Evolutionary conservation across 192 early-diverging fungal species (phyloP).

Genomic region (Chytriomyces sp.): DNA sequence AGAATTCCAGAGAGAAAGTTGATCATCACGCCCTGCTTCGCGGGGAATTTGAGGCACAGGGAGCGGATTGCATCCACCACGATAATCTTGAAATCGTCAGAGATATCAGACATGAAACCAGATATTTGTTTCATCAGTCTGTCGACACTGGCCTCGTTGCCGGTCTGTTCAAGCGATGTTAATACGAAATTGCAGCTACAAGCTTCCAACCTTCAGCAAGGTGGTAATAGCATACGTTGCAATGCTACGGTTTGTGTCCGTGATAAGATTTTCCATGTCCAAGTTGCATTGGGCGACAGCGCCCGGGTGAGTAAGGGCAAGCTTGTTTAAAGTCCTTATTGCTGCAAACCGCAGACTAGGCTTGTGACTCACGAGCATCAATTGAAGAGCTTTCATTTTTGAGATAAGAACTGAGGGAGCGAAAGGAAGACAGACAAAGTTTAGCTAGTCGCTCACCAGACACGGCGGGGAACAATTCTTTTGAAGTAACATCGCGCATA

Average conservation of each 20-base stretch:
- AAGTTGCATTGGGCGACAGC: constrained; percentile 94
- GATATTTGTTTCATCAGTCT: constrained; percentile 99
- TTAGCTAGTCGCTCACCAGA: constrained; percentile 60
- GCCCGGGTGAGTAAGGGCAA: constrained; percentile 86
- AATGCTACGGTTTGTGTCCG: constrained; percentile 94
- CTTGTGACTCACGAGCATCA: constrained; percentile 92
- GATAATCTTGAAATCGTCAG: constrained; percentile 98
- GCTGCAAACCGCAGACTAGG: constrained; percentile 93
- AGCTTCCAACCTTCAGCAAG: constrained; percentile 71
- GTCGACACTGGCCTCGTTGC: constrained; percentile 96
- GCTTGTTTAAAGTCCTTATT: constrained; percentile 92
- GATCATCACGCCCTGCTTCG: constrained; percentile 91
- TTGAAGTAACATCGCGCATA: constrained; percentile 75
- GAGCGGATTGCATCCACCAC: constrained; percentile 96
- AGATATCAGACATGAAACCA: constrained; percentile 97
- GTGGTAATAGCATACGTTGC: constrained; percentile 99
- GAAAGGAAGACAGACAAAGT: background rate
- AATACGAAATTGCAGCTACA: background rate
- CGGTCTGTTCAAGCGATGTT: constrained; percentile 63
- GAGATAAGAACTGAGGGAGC: background rate
- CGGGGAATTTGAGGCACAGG: constrained; percentile 93
- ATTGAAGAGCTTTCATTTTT: constrained; percentile 69
- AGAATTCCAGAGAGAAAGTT: constrained; percentile 88
- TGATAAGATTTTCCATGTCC: constrained; percentile 97
- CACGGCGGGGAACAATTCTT: constrained; percentile 90